phyloP scores from a whole-genome alignment of 1,139 yeast species.

The Eremothecium coryli region DNA sequence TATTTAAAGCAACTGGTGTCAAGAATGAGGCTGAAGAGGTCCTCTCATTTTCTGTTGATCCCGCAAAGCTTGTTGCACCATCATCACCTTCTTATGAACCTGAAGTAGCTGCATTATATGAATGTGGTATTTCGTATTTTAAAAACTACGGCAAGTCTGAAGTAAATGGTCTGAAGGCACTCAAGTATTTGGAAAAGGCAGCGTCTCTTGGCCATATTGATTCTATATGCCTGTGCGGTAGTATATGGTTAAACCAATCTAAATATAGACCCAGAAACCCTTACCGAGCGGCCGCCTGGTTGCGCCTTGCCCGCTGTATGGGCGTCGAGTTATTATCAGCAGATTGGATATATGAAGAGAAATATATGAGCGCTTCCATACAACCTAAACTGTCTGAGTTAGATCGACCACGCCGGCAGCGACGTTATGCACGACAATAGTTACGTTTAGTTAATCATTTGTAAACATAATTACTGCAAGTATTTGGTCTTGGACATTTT shows the following conservation, averaged over 20 bases:
- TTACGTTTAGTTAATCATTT: too few species aligned
- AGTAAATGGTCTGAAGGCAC: conserved; percentile 47
- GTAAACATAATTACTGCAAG: too few species aligned
- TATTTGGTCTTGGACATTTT: too few species aligned
- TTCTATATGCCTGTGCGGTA: conserved; percentile 66
- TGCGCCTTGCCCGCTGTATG: conserved; percentile 53
- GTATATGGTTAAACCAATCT: conserved; percentile 54
- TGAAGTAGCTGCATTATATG: conserved; percentile 39
- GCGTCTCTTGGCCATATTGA: conserved; percentile 62
- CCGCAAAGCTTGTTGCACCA: conserved; percentile 24
- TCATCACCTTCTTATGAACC: conserved; percentile 28
- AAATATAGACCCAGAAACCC: conserved; percentile 51
- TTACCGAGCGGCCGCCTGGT: conserved; percentile 61
- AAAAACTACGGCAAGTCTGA: conserved; percentile 52
- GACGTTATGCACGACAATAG: too few species aligned
- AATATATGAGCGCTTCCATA: conserved; percentile 37
- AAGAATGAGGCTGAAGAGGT: conserved; percentile 24
- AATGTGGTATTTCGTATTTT: conserved; percentile 52
- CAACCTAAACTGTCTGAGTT: too few species aligned
- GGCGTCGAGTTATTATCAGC: conserved; percentile 63
- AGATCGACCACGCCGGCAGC: too few species aligned
- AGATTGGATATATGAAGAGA: conserved; percentile 70
- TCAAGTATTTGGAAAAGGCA: conserved; percentile 54
- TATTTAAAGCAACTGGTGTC: conserved; percentile 40
- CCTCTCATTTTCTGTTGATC: conserved; percentile 28